A percentile compares a stretch with the other conserved stretches of the same genome.
Evolutionary conservation across 2,329 filamentous ascomycete species (phyloP).

Genomic region (Colletotrichum spinosum): DNA sequence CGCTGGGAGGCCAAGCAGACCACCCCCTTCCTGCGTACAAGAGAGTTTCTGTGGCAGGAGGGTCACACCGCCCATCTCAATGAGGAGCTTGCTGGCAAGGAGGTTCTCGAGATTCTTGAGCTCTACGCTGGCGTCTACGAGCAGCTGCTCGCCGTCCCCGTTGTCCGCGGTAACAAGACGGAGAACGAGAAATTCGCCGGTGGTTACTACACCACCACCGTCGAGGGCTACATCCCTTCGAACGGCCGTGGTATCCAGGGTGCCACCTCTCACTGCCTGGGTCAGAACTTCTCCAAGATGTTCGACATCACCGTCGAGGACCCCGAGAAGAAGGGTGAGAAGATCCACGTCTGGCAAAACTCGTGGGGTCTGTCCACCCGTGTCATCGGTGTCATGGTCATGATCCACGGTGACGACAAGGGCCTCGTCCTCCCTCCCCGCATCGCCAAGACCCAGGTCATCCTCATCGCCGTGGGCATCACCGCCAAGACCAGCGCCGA

Average conservation of each 20-base stretch:
- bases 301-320: slow-evolving; percentile 98
- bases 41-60: slow-evolving; percentile 99
- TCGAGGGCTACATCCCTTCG: slow-evolving; percentile 95
- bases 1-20: slow-evolving; percentile 98
- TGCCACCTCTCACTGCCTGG: slow-evolving; percentile 92
- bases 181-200: slow-evolving; percentile 99
- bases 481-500: slow-evolving; percentile 88
- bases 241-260: slow-evolving; percentile 98
- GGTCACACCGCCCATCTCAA: slow-evolving; percentile 92
- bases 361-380: slow-evolving; percentile 98
- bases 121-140: slow-evolving; percentile 94
- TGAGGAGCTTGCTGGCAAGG: slow-evolving; percentile 81
- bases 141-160: slow-evolving; percentile 91
- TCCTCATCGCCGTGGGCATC: slow-evolving; percentile 93
- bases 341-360: slow-evolving; percentile 96
- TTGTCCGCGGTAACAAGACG: slow-evolving; percentile 94
- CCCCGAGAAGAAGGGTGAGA: slow-evolving; percentile 81
- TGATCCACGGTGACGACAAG: slow-evolving; percentile 97
- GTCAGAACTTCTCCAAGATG: slow-evolving; percentile 99
- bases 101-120: slow-evolving; percentile 93
- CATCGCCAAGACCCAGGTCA: slow-evolving; percentile 85
- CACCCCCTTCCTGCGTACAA: slow-evolving; percentile 86
- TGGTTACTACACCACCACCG: slow-evolving; percentile 95
- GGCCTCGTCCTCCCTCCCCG: slow-evolving; percentile 93
- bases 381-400: slow-evolving; percentile 98